A percentile compares a stretch with the other conserved stretches of the same genome.
phyloP scores from a whole-genome alignment of 768 basidiomycete species.

The Phlebiopsis flavidoalba region DNA sequence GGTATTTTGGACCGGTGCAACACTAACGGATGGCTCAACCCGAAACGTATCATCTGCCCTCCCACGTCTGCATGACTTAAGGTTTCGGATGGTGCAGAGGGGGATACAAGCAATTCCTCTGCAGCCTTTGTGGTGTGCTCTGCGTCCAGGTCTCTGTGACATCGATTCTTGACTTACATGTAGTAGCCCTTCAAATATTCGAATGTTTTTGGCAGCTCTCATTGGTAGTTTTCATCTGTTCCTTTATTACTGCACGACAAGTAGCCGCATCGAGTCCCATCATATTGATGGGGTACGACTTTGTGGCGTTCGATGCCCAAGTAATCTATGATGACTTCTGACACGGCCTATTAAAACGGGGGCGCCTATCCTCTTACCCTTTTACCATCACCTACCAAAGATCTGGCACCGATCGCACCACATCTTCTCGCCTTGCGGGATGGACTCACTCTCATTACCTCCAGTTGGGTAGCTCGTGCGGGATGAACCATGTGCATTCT shows the following conservation, averaged over 20 bases:
- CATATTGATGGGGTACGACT: not conserved
- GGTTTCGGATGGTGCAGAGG: conserved; percentile 57
- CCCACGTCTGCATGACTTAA: conserved; percentile 61
- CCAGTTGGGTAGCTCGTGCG: no score
- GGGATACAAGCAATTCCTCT: conserved; percentile 58
- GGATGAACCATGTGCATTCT: not conserved
- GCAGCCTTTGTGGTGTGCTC: conserved; percentile 71
- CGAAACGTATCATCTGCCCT: conserved; percentile 36
- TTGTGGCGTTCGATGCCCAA: not conserved
- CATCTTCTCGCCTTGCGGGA: not conserved
- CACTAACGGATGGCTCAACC: conserved; percentile 21
- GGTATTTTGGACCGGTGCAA: conserved; percentile 59
- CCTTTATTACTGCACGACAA: no score
- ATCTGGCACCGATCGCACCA: no score
- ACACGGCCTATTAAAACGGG: no score
- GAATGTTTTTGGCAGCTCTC: no score
- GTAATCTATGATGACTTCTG: not conserved
- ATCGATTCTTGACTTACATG: not conserved
- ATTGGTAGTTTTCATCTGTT: no score
- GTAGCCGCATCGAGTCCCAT: no score
- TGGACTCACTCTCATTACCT: not conserved
- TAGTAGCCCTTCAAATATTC: no score
- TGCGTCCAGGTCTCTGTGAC: conserved; percentile 56
- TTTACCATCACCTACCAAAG: not conserved
- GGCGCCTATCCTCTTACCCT: not conserved